Evolutionary conservation across 192 early-diverging fungal genomes (phyloP), one percentile per base, ranked within the genome.

Genomic region (Backusella luteola): DNA sequence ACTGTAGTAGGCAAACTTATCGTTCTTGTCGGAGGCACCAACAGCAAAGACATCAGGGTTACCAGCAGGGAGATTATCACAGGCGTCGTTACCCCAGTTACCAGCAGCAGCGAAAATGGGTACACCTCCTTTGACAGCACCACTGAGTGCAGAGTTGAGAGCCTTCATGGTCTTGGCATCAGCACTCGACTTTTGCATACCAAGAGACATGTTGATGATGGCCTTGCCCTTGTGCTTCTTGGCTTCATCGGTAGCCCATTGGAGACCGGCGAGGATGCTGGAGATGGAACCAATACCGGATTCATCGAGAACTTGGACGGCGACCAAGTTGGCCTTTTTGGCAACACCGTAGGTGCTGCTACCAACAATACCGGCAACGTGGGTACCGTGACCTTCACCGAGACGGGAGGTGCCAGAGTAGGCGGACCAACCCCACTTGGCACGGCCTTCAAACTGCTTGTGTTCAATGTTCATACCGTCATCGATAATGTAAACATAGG

Each of bases 41-140:
- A 98, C 96, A 7, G 98, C 85, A 72, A 97, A 88, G 32, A 92
- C 96, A 74, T 87, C 83, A 4, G 74, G 67, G 15, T 86, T 85
- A 39, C 86, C 78, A 29, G 90, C 88, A 56, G 94, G 94, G 36
- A 91, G 86, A 72, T 76, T 79, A 19, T 77, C 36, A 81, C 94
- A 95, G 29, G 94, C 92, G 71, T 95, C 89, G 26, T 68, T 59
- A 21, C 56, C 82, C 66, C 87, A 84, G 83, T 94, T 94, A 44
- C 94, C 94, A 29, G 94, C 94, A 34, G 94, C 94, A 21, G 90
- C 94, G 32, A 91, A 88, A 66, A 95, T 86, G 41, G 90, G 92
- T 32, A 95, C 79, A 77, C 91, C 91, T 68, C 80, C 81, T 17
- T 85, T 79, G 39, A 84, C 86, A 8, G 90, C 86, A 49, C 85